Evolutionary conservation across 2,329 filamentous ascomycete genomes (phyloP).

Genomic region (Neonectria neomacrospora): DNA sequence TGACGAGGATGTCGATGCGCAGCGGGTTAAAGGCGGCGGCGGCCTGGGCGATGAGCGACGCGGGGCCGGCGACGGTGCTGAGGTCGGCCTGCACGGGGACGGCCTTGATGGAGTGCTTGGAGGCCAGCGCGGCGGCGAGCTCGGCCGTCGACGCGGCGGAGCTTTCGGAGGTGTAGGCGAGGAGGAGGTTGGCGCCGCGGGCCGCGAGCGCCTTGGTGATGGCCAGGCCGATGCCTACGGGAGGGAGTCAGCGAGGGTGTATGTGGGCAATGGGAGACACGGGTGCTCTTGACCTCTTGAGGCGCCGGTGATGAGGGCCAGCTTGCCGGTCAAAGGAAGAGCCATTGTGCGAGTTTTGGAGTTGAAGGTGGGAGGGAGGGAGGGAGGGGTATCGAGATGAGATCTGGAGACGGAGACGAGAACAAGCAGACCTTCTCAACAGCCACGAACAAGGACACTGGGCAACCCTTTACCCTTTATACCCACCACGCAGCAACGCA

Average conservation of each 20-base stretch:
- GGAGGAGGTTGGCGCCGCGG: slow-evolving; percentile 43
- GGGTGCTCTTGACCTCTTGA: slow-evolving; percentile 71
- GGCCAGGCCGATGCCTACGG: slow-evolving; percentile 39
- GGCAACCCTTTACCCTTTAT: background rate
- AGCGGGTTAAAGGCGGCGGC: slow-evolving; percentile 39
- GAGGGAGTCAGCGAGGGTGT: slow-evolving; percentile 11
- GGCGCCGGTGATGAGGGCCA: slow-evolving; percentile 82
- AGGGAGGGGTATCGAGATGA: slow-evolving; percentile 15
- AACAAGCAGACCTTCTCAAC: background rate
- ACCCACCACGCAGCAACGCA: background rate
- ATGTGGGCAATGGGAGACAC: background rate
- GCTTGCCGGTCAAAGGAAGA: slow-evolving; percentile 73
- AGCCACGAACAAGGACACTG: background rate
- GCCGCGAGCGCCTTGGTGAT: slow-evolving; percentile 42
- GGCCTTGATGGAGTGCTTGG: slow-evolving; percentile 67
- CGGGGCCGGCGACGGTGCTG: slow-evolving; percentile 36
- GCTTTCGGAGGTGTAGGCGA: slow-evolving; percentile 40
- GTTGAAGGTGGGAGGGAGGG: background rate
- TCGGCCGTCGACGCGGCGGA: slow-evolving; percentile 29
- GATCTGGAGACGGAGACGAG: background rate
- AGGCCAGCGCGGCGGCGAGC: slow-evolving; percentile 39
- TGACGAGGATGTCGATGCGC: slow-evolving; percentile 74
- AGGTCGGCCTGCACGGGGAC: slow-evolving; percentile 71
- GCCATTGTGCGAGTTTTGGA: slow-evolving; percentile 45
- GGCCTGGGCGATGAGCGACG: slow-evolving; percentile 40